phyloP scores from a whole-genome alignment of 495 filamentous ascomycete genomes.

The Penicillium maclennaniae region DNA sequence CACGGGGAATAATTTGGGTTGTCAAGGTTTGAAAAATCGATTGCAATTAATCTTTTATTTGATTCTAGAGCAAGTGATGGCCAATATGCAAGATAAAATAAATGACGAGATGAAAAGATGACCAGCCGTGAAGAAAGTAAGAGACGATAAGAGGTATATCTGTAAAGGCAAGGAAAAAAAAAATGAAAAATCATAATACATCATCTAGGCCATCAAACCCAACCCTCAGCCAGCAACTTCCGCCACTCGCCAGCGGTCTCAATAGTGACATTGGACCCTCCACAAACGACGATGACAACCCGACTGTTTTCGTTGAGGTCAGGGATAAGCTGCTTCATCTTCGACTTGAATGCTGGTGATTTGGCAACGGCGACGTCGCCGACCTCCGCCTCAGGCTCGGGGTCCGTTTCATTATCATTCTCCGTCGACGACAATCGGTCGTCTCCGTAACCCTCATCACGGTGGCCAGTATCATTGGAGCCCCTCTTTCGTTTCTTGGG shows the following conservation, averaged over 20 bases:
- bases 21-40: neutral
- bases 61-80: slow-evolving; percentile 7
- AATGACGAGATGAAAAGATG: neutral
- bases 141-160: slow-evolving; percentile 6
- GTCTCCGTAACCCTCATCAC: slow-evolving; percentile 42
- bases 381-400: slow-evolving; percentile 19
- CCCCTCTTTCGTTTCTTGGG: slow-evolving; percentile 39
- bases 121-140: slow-evolving; percentile 14
- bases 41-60: slow-evolving; percentile 2
- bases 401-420: slow-evolving; percentile 32
- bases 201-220: slow-evolving; percentile 19
- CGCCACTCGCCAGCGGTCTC: slow-evolving; percentile 63
- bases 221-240: slow-evolving; percentile 42
- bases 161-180: slow-evolving; percentile 2
- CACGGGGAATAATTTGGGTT: neutral
- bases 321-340: slow-evolving; percentile 59
- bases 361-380: slow-evolving; percentile 6
- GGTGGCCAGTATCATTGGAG: slow-evolving; percentile 6
- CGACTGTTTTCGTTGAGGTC: slow-evolving; percentile 55
- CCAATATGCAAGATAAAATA: slow-evolving; percentile 8
- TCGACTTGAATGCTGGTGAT: slow-evolving; percentile 30
- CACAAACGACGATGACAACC: slow-evolving; percentile 84
- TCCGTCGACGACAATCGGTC: slow-evolving; percentile 35
- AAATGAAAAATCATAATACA: slow-evolving; percentile 1
- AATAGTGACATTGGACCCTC: slow-evolving; percentile 70